Base-by-base conservation (phyloP, 2,329 filamentous ascomycete genomes). In the Podosphaera xanthii region DNA sequence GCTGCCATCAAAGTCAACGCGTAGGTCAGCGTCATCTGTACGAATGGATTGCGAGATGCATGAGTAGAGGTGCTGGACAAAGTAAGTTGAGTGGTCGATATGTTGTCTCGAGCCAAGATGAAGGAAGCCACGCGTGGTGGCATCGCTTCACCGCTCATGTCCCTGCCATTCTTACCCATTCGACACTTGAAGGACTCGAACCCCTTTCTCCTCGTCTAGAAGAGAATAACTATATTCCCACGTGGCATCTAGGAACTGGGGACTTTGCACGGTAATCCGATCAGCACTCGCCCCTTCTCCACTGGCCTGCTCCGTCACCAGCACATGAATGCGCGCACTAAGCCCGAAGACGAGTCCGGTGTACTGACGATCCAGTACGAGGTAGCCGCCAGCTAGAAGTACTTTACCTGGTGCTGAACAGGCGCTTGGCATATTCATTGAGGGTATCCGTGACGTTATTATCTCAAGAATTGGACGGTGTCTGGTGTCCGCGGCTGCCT, bases 401-500 rank as follows among this genome's bases (percentile, higher is more conserved):
- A 98, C 92, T 75, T 98, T 98, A 65, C 92, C 92, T 22, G 92
- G 92, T 31, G 92, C 91, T 63, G 92, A 97, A 64, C 94, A 80
- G 68, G 66, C 68, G 1, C 67, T 69, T 4, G 62, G 49, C 61
- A 63, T 64, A 33, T 46, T 58, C 46, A 49, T 46, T 40, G 40
- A 50, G 33, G 49, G 38, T 44, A 6, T 44, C 40, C 36, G 36
- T 44, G 10, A 14, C 3, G 5, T 22, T 22, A 22, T 22, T 22
- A 22, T 22, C 22, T 22, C 22, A 22, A 22, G 22, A 22, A 22
- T 22, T 22, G 22, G 22, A 22, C 22, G 22, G 22, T 22, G 22
- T 22, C 22, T 22, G 22, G 22, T 1, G 22, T 22, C 1, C 22
- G 22, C 22, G 22, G 22, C 22, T 1, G 22, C 22, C 22, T 22